phyloP scores from a whole-genome alignment of 73 alveolate species.

The Durusdinium trenchii region DNA sequence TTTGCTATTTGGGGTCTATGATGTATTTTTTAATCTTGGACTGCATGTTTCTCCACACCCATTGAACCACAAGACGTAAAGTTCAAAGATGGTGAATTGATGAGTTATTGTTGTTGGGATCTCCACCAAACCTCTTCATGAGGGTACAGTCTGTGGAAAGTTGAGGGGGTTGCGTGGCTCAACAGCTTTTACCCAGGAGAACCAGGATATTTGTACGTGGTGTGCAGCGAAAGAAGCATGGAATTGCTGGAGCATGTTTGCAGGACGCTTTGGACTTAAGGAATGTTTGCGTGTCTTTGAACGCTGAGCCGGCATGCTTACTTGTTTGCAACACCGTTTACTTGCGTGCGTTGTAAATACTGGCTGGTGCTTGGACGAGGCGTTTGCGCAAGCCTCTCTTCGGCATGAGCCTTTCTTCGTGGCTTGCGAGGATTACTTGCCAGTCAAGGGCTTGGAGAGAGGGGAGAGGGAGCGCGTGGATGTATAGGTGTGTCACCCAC shows the following conservation, averaged over 20 bases:
- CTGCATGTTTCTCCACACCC: too few relatives aligned
- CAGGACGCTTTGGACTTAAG: conserved; percentile 42
- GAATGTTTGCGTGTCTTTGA: conserved; percentile 46
- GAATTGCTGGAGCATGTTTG: background rate
- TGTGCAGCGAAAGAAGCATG: background rate
- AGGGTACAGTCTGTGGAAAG: too few relatives aligned
- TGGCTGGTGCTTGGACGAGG: conserved; percentile 16
- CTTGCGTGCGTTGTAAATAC: background rate
- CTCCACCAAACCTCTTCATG: too few relatives aligned
- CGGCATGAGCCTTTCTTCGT: conserved; percentile 71
- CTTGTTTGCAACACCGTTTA: background rate
- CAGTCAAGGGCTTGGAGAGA: background rate
- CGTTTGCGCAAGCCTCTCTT: conserved; percentile 55
- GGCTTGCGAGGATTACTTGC: conserved; percentile 62
- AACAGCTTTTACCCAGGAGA: too few relatives aligned
- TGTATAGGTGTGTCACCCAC: background rate
- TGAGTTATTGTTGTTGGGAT: too few relatives aligned
- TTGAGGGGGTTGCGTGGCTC: too few relatives aligned
- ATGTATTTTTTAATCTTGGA: too few relatives aligned
- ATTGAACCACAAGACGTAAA: too few relatives aligned
- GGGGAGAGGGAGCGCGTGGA: background rate
- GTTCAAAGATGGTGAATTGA: too few relatives aligned
- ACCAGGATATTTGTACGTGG: too few relatives aligned
- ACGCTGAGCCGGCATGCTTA: conserved; percentile 28
- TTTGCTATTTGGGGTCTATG: too few relatives aligned